Conservation (phyloP, 805 yeast species). For the Candida stauntonica region DNA sequence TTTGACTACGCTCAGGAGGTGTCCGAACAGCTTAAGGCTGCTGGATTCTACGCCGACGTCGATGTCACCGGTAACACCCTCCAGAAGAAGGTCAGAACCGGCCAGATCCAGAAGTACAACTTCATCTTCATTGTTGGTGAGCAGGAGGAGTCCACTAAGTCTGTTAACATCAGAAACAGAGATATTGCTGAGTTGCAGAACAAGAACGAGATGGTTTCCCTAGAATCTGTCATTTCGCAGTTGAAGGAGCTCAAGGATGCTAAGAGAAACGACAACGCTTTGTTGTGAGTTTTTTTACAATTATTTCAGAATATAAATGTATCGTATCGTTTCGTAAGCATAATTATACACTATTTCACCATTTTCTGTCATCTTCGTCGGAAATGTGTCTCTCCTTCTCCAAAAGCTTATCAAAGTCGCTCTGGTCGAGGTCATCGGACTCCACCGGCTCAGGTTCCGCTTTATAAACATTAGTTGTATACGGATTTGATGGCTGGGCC, state of each 20-base stretch:
- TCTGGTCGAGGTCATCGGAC: constrained; percentile 4
- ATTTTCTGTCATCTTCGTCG: constrained; percentile 18
- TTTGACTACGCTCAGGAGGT: constrained; percentile 85
- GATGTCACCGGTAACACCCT: constrained; percentile 94
- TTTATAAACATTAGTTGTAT: constrained; percentile 14
- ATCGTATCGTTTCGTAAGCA: background rate
- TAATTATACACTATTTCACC: constrained; percentile 10
- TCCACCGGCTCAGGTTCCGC: constrained; percentile 1
- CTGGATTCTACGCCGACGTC: constrained; percentile 87
- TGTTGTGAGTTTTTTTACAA: constrained; percentile 10
- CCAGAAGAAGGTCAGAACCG: constrained; percentile 97
- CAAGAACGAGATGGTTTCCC: constrained; percentile 77
- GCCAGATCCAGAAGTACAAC: constrained; percentile 91
- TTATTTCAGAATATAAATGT: background rate
- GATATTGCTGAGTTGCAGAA: constrained; percentile 90
- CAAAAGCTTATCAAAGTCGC: constrained; percentile 24
- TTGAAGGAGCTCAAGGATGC: constrained; percentile 63
- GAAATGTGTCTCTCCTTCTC: constrained; percentile 23
- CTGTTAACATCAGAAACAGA: constrained; percentile 96
- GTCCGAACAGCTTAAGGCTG: constrained; percentile 59
- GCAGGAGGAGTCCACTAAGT: constrained; percentile 71
- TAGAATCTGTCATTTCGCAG: constrained; percentile 69
- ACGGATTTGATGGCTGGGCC: constrained; percentile 12
- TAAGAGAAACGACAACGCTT: constrained; percentile 67
- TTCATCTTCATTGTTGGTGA: constrained; percentile 97